These are phyloP conservation scores for Acrocalymma vagum DNA, from an alignment of 2,329 filamentous ascomycete genomes.

Conservation along the genomic window DNA sequence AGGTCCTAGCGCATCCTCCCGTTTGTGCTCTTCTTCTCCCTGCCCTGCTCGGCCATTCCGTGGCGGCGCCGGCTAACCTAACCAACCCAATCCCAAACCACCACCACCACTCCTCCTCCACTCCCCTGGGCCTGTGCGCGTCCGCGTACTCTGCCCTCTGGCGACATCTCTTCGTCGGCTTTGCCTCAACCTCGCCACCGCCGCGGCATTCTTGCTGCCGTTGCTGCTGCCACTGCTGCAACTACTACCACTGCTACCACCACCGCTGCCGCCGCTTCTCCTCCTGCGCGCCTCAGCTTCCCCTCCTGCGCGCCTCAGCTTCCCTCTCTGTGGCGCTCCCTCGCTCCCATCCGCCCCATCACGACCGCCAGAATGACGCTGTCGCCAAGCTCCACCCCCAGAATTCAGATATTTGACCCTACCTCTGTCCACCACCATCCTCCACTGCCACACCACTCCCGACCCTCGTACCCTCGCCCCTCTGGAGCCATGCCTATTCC, in stretches of 20 bases:
- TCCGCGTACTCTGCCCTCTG: conserved; percentile 24
- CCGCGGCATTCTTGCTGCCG: conserved; percentile 24
- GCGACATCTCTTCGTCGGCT: conserved; percentile 15
- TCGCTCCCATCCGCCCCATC: conserved; percentile 28
- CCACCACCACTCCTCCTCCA: too few relatives aligned
- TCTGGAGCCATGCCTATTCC: conserved; percentile 69
- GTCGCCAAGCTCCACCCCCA: conserved; percentile 47
- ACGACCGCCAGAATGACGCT: conserved; percentile 47
- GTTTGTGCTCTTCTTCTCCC: conserved; percentile 13
- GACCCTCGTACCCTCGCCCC: conserved; percentile 48
- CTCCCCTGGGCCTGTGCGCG: conserved; percentile 29
- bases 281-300: conserved; percentile 44
- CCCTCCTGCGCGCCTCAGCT: conserved; percentile 43
- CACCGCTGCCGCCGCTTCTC: conserved; percentile 16
- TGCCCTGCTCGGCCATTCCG: conserved; percentile 36
- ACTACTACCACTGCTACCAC: conserved; percentile 19
- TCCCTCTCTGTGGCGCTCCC: conserved; percentile 39
- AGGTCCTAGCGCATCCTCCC: conserved; percentile 10
- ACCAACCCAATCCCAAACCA: too few relatives aligned
- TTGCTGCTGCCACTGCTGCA: conserved; percentile 19
- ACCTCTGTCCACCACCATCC: conserved; percentile 43
- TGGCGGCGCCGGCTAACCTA: conserved; percentile 22
- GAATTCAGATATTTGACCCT: conserved; percentile 53
- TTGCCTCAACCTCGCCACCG: conserved; percentile 36
- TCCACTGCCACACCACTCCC: conserved; percentile 39